Base-by-base conservation (phyloP, 1,284 basidiomycete genomes). In the Ganoderma meredithae region DNA sequence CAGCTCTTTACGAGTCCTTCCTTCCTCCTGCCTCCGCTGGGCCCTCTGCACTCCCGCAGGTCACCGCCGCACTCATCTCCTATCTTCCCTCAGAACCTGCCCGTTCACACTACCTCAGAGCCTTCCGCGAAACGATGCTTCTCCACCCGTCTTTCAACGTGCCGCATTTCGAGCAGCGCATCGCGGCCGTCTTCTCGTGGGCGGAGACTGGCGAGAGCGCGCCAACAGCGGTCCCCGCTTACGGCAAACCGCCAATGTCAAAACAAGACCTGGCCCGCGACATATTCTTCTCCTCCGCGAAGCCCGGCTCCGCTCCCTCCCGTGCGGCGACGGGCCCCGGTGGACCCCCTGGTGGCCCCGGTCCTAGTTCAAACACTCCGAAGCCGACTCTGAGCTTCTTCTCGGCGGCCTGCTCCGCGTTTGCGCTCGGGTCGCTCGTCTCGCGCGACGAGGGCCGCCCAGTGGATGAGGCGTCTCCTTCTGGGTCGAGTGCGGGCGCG, bases 351-450 rank as follows among this genome's bases (percentile, higher is more conserved):
- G 36, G 36, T 1, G 39, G 15, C 39, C 27, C 36, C 15, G 22
- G 66, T 69, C 0, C 43, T 60, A 69, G 75, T 27, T 47, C 53
- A 5, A 65, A 65, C 47, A 49, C 75, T 36, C 74, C 80, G 31
- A 80, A 78, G 49, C 83, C 86, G 13, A 83, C 85, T 0, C 76
- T 91, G 56, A 83, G 85, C 63, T 88, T 91, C 77, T 90, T 90
- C 71, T 85, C 88, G 0, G 81, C 84, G 1, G 83, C 85, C 27
- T 82, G 84, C 59, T 85, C 84, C 0, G 83, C 84, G 1, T 83
- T 90, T 55, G 89, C 89, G 4, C 75, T 91, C 62, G 90, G 89
- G 53, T 83, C 85, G 25, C 79, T 85, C 12, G 73, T 78, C n/a
- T 71, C 75, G 43, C 75, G 75, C 49, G 77, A 76, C 44, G 75